Evolutionary conservation across 768 basidiomycete genomes (phyloP).

Genomic region (Pleurotus salmoneostramineus): DNA sequence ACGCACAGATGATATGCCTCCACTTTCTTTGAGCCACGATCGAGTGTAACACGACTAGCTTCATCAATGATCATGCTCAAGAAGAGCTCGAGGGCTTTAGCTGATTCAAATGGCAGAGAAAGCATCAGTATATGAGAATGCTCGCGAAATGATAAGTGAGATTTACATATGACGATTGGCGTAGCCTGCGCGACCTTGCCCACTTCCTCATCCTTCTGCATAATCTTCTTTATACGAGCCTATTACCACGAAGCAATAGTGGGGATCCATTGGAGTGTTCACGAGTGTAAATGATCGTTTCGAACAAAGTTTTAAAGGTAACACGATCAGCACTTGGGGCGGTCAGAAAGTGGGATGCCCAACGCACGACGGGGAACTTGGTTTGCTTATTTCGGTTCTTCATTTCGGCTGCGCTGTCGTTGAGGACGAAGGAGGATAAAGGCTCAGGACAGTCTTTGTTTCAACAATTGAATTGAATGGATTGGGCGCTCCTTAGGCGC

Average conservation of each 20-base stretch:
- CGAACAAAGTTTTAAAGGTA: no score
- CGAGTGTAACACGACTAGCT: conserved; percentile 71
- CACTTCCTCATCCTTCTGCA: conserved; percentile 99
- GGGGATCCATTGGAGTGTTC: neutral
- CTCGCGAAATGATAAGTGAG: no score
- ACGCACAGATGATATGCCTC: conserved; percentile 92
- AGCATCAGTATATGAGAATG: no score
- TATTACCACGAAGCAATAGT: conserved; percentile 21
- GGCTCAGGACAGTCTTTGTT: neutral
- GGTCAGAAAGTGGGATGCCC: neutral
- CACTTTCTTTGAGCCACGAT: conserved; percentile 82
- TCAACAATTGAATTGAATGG: neutral
- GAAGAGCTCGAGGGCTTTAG: conserved; percentile 93
- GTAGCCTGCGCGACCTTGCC: conserved; percentile 97
- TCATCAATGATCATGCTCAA: conserved; percentile 81
- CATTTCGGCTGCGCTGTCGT: conserved; percentile 34
- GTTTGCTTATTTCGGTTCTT: conserved; percentile 91
- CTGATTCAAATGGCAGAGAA: conserved; percentile 32
- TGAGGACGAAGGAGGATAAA: neutral
- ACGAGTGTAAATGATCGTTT: no score
- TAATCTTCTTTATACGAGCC: conserved; percentile 99
- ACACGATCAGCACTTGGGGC: no score
- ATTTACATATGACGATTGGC: conserved; percentile 92
- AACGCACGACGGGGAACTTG: conserved; percentile 84
- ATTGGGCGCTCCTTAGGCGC: neutral